Conservation (phyloP, 2,329 filamentous ascomycete species). For the Rutstroemia sydowiana region DNA sequence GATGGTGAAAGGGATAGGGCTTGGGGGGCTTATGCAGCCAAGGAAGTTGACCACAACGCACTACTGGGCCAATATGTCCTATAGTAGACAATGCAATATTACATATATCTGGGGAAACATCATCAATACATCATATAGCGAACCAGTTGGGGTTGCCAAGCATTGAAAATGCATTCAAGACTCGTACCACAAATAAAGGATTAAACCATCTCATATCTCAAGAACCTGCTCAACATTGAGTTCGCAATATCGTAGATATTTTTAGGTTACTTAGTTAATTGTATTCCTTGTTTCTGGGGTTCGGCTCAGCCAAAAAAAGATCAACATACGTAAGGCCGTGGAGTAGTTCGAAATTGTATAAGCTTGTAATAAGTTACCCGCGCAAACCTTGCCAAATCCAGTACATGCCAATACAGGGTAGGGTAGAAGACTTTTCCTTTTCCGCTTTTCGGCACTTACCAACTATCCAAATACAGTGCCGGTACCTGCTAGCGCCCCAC, state of each 20-base stretch:
- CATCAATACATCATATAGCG: constrained; percentile 36
- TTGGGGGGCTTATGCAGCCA: constrained; percentile 37
- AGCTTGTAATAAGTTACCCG: too few relatives aligned
- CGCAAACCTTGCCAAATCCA: too few relatives aligned
- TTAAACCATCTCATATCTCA: constrained; percentile 31
- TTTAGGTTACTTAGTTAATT: too few relatives aligned
- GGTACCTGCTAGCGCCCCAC: too few relatives aligned
- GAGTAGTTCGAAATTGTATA: too few relatives aligned
- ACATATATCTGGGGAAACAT: constrained; percentile 36
- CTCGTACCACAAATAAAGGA: constrained; percentile 36
- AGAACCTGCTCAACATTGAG: constrained; percentile 30
- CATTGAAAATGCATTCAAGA: constrained; percentile 35
- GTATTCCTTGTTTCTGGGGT: too few relatives aligned
- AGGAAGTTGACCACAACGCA: constrained; percentile 38
- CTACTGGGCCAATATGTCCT: constrained; percentile 38
- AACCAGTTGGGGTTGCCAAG: constrained; percentile 36
- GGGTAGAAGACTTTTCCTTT: too few relatives aligned
- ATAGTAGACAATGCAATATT: constrained; percentile 39
- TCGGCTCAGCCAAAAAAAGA: too few relatives aligned
- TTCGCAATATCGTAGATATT: constrained; percentile 36
- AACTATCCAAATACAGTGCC: too few relatives aligned
- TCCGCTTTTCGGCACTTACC: too few relatives aligned
- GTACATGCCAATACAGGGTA: too few relatives aligned
- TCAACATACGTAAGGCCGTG: too few relatives aligned
- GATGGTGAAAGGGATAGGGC: constrained; percentile 32